These are phyloP conservation scores for Otatea glauca DNA, from an alignment of 176 grass and related monocot genomes.

Conservation along the genomic window DNA sequence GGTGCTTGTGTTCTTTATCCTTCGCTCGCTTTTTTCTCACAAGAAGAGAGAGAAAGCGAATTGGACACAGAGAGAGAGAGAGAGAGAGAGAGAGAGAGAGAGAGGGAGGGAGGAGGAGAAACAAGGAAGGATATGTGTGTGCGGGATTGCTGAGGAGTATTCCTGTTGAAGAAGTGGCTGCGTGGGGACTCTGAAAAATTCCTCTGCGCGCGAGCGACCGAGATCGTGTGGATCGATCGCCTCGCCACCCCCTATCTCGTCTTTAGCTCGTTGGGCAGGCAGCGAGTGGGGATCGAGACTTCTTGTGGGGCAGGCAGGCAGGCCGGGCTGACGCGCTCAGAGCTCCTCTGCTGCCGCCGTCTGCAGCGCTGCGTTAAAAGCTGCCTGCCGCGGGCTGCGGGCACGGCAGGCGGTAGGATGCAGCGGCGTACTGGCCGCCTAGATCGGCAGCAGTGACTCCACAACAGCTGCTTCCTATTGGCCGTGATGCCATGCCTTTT, in stretches of 20 bases:
- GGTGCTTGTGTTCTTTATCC: constrained; percentile 32
- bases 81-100: neutral
- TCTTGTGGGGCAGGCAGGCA: constrained; percentile 28
- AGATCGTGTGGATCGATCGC: neutral
- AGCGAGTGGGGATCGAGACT: constrained; percentile 28
- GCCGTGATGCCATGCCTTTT: neutral
- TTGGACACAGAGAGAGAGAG: too few species aligned
- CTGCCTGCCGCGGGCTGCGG: constrained; percentile 21
- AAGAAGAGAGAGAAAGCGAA: neutral
- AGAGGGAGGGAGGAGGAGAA: neutral
- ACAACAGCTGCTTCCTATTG: neutral
- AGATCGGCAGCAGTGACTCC: neutral
- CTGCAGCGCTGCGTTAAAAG: constrained; percentile 41
- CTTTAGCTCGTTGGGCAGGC: constrained; percentile 2
- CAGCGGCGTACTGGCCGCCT: constrained; percentile 17
- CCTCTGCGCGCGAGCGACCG: constrained; percentile 13
- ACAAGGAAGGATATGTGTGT: neutral
- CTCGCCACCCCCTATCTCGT: neutral
- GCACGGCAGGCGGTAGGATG: neutral
- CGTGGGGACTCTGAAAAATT: constrained; percentile 71
- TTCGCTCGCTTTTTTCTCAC: constrained; percentile 14
- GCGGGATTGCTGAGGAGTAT: neutral
- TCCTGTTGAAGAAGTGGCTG: neutral
- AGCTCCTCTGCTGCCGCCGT: constrained; percentile 25
- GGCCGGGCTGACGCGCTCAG: neutral